Evolutionary conservation across 805 yeast genomes (phyloP).

Genomic region (Yamadazyma nakazawae): DNA sequence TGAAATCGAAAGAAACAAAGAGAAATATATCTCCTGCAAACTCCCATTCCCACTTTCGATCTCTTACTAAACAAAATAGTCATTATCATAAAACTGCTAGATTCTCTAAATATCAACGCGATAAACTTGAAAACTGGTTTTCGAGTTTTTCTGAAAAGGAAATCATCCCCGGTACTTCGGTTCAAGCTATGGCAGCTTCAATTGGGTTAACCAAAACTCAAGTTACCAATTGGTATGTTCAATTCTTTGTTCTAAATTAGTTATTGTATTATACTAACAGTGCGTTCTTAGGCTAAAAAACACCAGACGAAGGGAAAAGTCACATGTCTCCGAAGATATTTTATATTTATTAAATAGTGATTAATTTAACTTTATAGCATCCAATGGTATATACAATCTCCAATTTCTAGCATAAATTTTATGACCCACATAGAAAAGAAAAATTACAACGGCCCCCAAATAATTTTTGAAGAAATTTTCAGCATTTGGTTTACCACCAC

Average conservation of each 20-base stretch:
- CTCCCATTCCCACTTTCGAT: not conserved
- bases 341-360: not conserved
- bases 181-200: not conserved
- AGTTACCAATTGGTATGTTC: conserved; percentile 15
- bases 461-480: conserved; percentile 37
- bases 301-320: conserved; percentile 44
- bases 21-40: no score
- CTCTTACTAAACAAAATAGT: not conserved
- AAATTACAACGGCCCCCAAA: conserved; percentile 29
- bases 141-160: not conserved
- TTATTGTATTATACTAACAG: not conserved
- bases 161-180: not conserved
- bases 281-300: conserved; percentile 42
- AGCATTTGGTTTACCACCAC: conserved; percentile 26
- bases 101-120: not conserved
- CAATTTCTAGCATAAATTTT: conserved; percentile 32
- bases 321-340: not conserved
- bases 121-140: not conserved
- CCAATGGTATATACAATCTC: conserved; percentile 28
- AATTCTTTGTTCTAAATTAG: not conserved
- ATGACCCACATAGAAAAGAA: conserved; percentile 38
- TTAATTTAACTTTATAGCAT: conserved; percentile 1
- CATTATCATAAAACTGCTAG: not conserved
- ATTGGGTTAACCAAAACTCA: conserved; percentile 5
- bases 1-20: not conserved